A percentile compares a stretch with the other conserved stretches of the same genome.
Conservation (phyloP, 371 early-diverging fungal genomes). For the Rhizopus arrhizus region DNA sequence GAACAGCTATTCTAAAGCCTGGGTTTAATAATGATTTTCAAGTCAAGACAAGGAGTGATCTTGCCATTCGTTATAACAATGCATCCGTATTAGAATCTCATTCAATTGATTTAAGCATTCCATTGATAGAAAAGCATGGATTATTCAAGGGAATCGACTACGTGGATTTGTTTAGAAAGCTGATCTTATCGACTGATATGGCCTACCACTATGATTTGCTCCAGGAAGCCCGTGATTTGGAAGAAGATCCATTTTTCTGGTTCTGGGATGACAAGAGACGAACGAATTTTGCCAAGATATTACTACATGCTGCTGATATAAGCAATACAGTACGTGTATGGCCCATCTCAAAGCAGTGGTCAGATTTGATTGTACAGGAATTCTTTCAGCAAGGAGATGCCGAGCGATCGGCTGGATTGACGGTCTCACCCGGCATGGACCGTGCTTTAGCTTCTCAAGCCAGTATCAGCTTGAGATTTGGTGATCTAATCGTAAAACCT, state of each 20-base stretch:
- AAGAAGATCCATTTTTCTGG: conserved; percentile 16
- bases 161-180: background rate
- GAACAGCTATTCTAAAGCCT: conserved; percentile 52
- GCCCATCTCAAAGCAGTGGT: conserved; percentile 85
- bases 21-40: conserved; percentile 88
- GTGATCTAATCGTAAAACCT: conserved; percentile 76
- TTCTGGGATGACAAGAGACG: conserved; percentile 6
- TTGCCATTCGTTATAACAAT: conserved; percentile 66
- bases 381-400: conserved; percentile 86
- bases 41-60: conserved; percentile 70
- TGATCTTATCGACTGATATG: conserved; percentile 86
- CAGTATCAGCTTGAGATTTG: conserved; percentile 78
- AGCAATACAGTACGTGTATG: conserved; percentile 87
- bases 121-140: conserved; percentile 62
- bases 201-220: conserved; percentile 72
- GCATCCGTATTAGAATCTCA: conserved; percentile 80
- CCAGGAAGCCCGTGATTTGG: conserved; percentile 41
- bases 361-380: conserved; percentile 82
- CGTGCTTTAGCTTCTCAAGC: conserved; percentile 71
- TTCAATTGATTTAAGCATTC: conserved; percentile 69
- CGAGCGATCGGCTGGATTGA: conserved; percentile 69
- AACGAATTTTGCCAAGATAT: conserved; percentile 20
- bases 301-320: conserved; percentile 89
- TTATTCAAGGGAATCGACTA: conserved; percentile 30
- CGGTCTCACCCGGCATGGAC: conserved; percentile 89